These are phyloP conservation scores for Citrus sp. DNA, from an alignment of 345 rosid genomes.

Conservation along the genomic window DNA sequence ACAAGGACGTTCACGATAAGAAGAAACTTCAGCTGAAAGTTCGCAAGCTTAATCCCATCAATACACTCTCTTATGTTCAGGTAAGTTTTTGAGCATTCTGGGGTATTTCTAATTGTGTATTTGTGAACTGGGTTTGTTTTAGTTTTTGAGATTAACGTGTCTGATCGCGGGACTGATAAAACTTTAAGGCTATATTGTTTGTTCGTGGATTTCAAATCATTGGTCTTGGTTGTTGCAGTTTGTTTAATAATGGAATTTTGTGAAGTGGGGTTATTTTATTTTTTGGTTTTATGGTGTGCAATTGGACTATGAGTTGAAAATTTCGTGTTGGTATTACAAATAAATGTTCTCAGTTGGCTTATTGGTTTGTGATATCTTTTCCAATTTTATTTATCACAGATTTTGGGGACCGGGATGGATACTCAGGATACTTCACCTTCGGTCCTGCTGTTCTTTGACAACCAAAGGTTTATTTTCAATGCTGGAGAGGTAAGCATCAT, in stretches of 20 bases:
- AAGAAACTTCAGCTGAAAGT: conserved; percentile 69
- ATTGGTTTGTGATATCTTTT: background rate
- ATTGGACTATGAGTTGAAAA: background rate
- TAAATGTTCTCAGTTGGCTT: background rate
- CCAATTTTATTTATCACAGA: conserved; percentile 31
- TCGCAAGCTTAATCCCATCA: conserved; percentile 72
- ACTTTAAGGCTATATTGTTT: background rate
- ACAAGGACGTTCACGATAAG: conserved; percentile 51
- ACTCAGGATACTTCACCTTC: conserved; percentile 94
- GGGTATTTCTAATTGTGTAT: conserved; percentile 2
- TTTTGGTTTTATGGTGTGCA: background rate
- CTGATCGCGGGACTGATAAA: background rate
- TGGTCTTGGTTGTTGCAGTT: too few relatives aligned
- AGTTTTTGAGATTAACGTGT: background rate
- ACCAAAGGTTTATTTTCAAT: conserved; percentile 87
- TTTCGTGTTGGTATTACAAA: too few relatives aligned
- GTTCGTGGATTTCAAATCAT: background rate
- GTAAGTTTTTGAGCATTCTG: conserved; percentile 23
- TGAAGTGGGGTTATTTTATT: background rate
- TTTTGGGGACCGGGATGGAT: conserved; percentile 96
- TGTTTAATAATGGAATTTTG: background rate
- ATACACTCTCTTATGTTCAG: conserved; percentile 90
- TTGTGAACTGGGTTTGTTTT: conserved; percentile 7
- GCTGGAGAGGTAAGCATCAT: conserved; percentile 75
- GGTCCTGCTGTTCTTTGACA: conserved; percentile 86